Conservation (phyloP, 1,284 basidiomycete genomes). For the Sanguinoderma infundibulare region DNA sequence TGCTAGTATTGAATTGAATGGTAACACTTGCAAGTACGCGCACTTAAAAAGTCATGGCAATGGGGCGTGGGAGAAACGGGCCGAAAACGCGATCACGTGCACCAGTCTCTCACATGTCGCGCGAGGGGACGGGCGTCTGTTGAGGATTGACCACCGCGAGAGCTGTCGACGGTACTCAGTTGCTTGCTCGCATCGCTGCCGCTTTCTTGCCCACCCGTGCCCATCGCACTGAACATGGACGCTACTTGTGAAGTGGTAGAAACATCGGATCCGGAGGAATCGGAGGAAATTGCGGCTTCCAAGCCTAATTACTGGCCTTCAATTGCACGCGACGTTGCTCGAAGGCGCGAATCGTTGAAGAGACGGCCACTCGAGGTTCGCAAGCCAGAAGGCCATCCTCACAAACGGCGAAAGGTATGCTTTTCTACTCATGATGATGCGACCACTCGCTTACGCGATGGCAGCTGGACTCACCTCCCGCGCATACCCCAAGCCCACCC, state of each 20-base stretch:
- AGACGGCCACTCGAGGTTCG: too few relatives aligned
- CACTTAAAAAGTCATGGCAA: too few relatives aligned
- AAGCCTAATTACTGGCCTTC: conserved; percentile 17
- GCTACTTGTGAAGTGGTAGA: conserved; percentile 3
- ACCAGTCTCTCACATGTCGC: too few relatives aligned
- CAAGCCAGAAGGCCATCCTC: conserved; percentile 3
- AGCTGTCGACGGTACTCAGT: too few relatives aligned
- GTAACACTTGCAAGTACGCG: too few relatives aligned
- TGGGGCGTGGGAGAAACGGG: too few relatives aligned
- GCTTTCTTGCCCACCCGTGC: background rate
- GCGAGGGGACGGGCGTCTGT: too few relatives aligned
- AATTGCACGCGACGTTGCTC: conserved; percentile 5
- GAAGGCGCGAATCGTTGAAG: background rate
- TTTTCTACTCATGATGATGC: background rate
- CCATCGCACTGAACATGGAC: background rate
- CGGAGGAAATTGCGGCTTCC: conserved; percentile 20
- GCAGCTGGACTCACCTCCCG: background rate
- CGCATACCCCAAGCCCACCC: background rate
- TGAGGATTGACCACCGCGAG: too few relatives aligned
- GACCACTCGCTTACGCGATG: background rate
- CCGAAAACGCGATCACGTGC: too few relatives aligned
- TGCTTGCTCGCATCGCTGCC: background rate
- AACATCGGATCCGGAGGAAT: conserved; percentile 25
- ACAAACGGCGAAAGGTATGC: conserved; percentile 22
- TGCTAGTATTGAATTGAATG: too few relatives aligned